phyloP scores from a whole-genome alignment of 805 yeast genomes.

The Candida nemodendra region DNA sequence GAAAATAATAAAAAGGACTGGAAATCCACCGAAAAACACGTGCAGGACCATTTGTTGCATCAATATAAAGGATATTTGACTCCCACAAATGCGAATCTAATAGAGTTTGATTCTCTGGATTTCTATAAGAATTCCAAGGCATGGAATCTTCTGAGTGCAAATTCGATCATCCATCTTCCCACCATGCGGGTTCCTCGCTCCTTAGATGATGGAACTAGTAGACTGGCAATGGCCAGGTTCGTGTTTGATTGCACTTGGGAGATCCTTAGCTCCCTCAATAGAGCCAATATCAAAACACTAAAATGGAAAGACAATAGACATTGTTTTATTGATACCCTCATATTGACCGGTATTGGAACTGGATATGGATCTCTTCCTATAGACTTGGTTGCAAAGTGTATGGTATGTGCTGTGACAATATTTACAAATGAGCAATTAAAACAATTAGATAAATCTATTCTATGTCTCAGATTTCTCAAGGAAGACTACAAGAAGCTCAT shows the following conservation, averaged over 20 bases:
- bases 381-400: conserved; percentile 33
- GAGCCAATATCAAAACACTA: conserved; percentile 16
- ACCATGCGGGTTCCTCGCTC: conserved; percentile 40
- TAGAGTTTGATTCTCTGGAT: conserved; percentile 26
- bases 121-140: conserved; percentile 26
- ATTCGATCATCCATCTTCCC: conserved; percentile 36
- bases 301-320: conserved; percentile 16
- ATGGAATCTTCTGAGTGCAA: conserved; percentile 29
- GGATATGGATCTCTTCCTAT: conserved; percentile 38
- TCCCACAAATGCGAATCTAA: conserved; percentile 29
- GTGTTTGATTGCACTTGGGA: conserved; percentile 41
- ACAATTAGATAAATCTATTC: conserved; percentile 22
- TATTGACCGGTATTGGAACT: conserved; percentile 40
- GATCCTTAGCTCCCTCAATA: conserved; percentile 26
- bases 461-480: conserved; percentile 24
- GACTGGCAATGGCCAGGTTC: conserved; percentile 14
- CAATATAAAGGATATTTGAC: conserved; percentile 34
- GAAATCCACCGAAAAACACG: conserved; percentile 23
- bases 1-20: conserved; percentile 9
- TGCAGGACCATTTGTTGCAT: conserved; percentile 15
- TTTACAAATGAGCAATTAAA: conserved; percentile 17
- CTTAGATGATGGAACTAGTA: conserved; percentile 7
- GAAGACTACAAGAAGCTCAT: conserved; percentile 24
- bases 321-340: conserved; percentile 24
- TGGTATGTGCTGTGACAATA: conserved; percentile 35